Evolutionary conservation across 768 basidiomycete genomes (phyloP), one percentile per base, ranked within the genome.

Genomic region (Terana coerulea): DNA sequence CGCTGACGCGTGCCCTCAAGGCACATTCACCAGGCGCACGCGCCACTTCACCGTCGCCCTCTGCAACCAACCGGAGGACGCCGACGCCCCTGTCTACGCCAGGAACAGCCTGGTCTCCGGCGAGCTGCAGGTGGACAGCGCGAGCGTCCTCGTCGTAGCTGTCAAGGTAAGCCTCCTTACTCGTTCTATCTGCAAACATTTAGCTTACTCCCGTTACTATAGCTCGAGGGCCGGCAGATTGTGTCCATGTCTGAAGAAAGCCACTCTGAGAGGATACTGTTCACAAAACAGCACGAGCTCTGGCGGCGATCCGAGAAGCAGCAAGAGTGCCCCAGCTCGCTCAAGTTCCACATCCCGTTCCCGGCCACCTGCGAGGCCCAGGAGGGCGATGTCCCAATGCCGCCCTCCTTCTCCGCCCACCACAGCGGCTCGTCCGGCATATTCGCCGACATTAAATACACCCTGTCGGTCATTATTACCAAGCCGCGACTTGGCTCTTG

Each of bases 311-410:
- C 43, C 22, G 52, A 46, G 7, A 45, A 48, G 7, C 49, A 47
- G 29, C 33, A 52, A 17, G 31, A 29, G 10, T 73, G 69, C 53
- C 73, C 75, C 3, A 51, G 49, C 40, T 64, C 61, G 25, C 61
- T 75, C 31, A 67, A 75, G 0, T 82, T 87, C 55, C 64, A 67
- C 8, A 57, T 69, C 22, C 40, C 62, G 10, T 66, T 86, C 14
- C 83, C 83, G 3, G 50, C 70, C 3, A 72, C 68, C 10, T 85
- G 76, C 56, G 55, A 63, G 26, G 70, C 77, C 39, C 64, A 61
- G 5, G 61, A 61, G 35, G 59, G 66, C 14, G 47, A 61, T 3
- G 53, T 59, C 30, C 64, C 72, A 25, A 62, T 83, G 8, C 84
- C 84, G 2, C 82, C 84, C 1, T 71, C 75, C 1, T 81, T 72